A percentile compares a stretch with the other conserved stretches of the same genome.
Evolutionary conservation across 164 flowering plant species (phyloP).

Genomic region (Macadamia integrifolia): DNA sequence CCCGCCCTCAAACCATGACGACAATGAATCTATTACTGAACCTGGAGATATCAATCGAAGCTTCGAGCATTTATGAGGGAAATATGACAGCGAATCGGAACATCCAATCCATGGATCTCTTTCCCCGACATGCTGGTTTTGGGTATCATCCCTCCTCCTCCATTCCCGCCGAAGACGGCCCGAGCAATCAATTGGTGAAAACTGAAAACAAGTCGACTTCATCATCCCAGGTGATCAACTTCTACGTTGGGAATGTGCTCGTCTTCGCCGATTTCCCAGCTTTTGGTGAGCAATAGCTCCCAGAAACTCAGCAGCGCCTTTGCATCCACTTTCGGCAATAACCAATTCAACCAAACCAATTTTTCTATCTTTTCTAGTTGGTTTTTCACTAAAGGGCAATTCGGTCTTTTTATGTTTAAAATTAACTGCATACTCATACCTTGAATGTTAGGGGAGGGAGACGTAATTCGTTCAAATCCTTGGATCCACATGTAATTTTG

Average conservation of each 20-base stretch:
- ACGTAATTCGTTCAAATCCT: no score
- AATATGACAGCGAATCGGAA: constrained; percentile 9
- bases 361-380: no score
- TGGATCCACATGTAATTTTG: no score
- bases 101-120: constrained; percentile 32
- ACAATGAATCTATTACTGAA: constrained; percentile 40
- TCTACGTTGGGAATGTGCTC: constrained; percentile 57
- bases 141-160: background rate
- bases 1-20: constrained; percentile 25
- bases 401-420: no score
- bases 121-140: constrained; percentile 35
- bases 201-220: background rate
- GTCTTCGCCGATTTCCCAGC: constrained; percentile 52
- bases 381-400: no score
- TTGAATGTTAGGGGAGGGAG: no score
- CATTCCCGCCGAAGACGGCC: constrained; percentile 10
- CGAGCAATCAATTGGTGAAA: constrained; percentile 5
- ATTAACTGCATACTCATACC: no score
- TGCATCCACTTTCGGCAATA: constrained; percentile 6
- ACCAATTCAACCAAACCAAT: constrained; percentile 7
- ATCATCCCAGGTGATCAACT: constrained; percentile 58
- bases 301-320: constrained; percentile 7
- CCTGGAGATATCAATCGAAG: constrained; percentile 13
- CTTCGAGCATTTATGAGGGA: background rate
- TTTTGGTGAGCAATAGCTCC: constrained; percentile 37